Evolutionary conservation across 106 monocot species (phyloP), one percentile per base, ranked within the genome.

Genomic region (Ottelia alismoides): DNA sequence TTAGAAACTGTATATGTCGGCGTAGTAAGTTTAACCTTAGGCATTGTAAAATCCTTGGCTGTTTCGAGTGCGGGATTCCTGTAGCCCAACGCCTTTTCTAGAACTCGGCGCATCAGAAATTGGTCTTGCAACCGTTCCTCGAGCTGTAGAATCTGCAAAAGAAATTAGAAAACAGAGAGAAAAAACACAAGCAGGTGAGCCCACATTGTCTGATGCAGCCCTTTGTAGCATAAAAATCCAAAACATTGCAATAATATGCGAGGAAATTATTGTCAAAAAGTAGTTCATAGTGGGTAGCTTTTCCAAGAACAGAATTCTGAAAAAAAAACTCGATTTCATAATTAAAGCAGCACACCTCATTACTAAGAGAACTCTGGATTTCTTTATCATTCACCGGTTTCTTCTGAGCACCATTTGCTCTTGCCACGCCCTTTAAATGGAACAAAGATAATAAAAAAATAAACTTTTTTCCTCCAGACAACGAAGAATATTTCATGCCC

Each of bases 71-170:
- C 23, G 40, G 66, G 57, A 58, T 76, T 52, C 21, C 65, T 60
- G 55, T 69, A 75, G 46, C 85, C 96, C 73, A 98, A 28, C 52
- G 82, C 85, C 45, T 82, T 82, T 63, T 98, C 89, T 30, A 98
- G 64, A 60, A 62, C 62, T 31, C 28, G 62, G 9, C 85, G 78
- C 47, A 74, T 67, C 6, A 45, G 51, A 65, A 76, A 26, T 29
- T 89, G 96, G 66, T 78, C 82, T 60, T 82, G 73, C 26, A 98
- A 62, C 47, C 70, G 56, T 69, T 74, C 77, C 67, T 98, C 96
- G 21, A 98, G 81, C 49, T 82, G 79, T 40, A 72, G 20, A 72
- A 98, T 98, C 96, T 98, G 72, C 57, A 66, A 19, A 56, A 28
- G 19, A 50, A 14, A 31, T 54, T 1, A 32, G 2, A 0, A 20